Base-by-base conservation (phyloP, 78 protist species). In the Dictyostelium citrinum region DNA sequence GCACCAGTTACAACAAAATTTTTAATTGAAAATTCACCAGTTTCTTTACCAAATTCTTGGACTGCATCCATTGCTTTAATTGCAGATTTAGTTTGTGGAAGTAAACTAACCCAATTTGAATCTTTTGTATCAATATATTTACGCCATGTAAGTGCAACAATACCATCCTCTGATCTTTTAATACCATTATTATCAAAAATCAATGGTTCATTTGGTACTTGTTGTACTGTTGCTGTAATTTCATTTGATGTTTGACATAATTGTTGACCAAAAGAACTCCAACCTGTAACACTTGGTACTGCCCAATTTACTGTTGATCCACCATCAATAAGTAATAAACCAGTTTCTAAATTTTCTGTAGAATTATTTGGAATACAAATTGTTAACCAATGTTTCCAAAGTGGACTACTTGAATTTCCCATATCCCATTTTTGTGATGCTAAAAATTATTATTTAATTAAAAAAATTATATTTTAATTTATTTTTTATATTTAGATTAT, bases 1-100 rank as follows among this genome's bases (percentile, higher is more conserved):
- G 67, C 95, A 90, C 95, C 95, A 24, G 83, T n/a, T 22, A 88
- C 83, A 35, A 90, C 85, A 43, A 90, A 90, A 3, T 77, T 64
- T 10, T 90, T 82, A 43, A 90, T 79, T 27, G 71, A 12, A 43
- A 27, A 51, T 14, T 31, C 12, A 51, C 33, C 55, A 31, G 16
- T 16, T 5, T 22, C 20, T 58, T 51, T 71, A 33, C 60, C 84
- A 51, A 90, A 90, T 16, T 22, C 35, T 77, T 90, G 84, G n/a
- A 90, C 24, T 29, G 83, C 84, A 68, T 90, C 95, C 79, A 90
- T 67, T 31, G 95, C 84, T 68, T 64, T 55, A 12, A 68, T 58
- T 3, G 82, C 80, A 1, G 95, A 24, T 37, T 67, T 51, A 24
- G 83, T 60, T 41, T 68, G 39, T 75, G 95, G 86, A 60, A 60